Conservation (phyloP, 129 eudicot genomes). For the Oenanthe sinensis region DNA sequence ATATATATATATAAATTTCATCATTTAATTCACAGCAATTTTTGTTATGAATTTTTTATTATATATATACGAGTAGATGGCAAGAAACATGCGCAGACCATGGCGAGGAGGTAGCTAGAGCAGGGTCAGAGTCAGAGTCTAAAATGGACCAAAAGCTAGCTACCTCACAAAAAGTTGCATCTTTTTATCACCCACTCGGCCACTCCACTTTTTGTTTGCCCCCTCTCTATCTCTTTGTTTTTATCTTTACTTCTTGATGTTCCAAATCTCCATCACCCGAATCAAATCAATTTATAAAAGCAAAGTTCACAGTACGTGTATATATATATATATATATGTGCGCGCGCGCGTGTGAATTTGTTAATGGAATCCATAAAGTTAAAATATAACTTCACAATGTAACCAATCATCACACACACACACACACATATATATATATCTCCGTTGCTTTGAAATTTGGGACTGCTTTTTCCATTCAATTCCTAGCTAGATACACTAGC, state of each 20-base stretch:
- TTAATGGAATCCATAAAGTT: not conserved
- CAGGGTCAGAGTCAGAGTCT: not conserved
- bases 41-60: too few relatives aligned
- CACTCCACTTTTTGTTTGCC: not conserved
- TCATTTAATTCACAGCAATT: too few relatives aligned
- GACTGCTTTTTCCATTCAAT: not conserved
- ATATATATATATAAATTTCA: too few relatives aligned
- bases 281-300: not conserved
- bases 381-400: not conserved
- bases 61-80: too few relatives aligned
- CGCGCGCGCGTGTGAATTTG: not conserved
- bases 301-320: not conserved
- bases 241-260: not conserved
- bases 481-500: not conserved
- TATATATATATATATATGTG: too few relatives aligned
- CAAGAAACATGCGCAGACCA: not conserved
- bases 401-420: too few relatives aligned
- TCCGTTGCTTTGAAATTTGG: not conserved
- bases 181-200: slow-evolving; percentile 13
- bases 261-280: not conserved
- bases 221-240: not conserved
- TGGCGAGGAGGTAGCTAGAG: not conserved
- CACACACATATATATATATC: too few relatives aligned
- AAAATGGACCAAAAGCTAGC: slow-evolving; percentile 17
- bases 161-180: slow-evolving; percentile 10